Percentiles rank a stretch among this genome's conserved stretches.
Evolutionary conservation across 2,329 filamentous ascomycete genomes (phyloP).

Genomic region (Chaetomium globosum): DNA sequence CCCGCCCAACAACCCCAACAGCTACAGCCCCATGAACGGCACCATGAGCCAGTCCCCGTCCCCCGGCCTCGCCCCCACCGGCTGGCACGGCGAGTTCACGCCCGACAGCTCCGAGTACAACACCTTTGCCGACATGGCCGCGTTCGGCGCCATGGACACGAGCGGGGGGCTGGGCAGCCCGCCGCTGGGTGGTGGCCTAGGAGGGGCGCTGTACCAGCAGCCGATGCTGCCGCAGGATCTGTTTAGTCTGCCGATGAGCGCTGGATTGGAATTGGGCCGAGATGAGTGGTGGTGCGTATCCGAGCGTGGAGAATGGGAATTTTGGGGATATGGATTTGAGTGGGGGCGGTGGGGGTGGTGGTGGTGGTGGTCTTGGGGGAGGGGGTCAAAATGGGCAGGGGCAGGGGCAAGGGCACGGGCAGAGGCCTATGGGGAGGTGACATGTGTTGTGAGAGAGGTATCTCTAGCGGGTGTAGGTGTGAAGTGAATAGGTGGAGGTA

Average conservation of each 20-base stretch:
- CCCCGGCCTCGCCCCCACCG: slow-evolving; percentile 49
- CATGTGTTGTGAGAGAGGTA: neutral
- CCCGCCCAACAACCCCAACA: slow-evolving; percentile 37
- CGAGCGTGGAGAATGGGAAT: slow-evolving; percentile 65
- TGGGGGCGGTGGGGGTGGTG: neutral
- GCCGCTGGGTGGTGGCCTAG: slow-evolving; percentile 30
- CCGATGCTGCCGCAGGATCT: slow-evolving; percentile 90
- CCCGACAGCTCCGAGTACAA: slow-evolving; percentile 43
- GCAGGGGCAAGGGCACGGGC: neutral
- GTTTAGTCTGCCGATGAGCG: slow-evolving; percentile 94
- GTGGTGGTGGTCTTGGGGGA: neutral
- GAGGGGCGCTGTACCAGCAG: slow-evolving; percentile 65
- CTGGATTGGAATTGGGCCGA: slow-evolving; percentile 84
- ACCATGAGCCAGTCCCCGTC: slow-evolving; percentile 48
- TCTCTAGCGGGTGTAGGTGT: neutral
- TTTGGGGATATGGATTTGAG: slow-evolving; percentile 41
- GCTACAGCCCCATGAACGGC: slow-evolving; percentile 44
- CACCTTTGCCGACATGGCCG: slow-evolving; percentile 48
- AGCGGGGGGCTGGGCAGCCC: slow-evolving; percentile 44
- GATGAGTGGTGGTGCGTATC: slow-evolving; percentile 67
- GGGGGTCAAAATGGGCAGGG: neutral
- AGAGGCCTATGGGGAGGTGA: neutral
- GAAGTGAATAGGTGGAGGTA: neutral
- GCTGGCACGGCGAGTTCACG: slow-evolving; percentile 54
- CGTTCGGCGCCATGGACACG: slow-evolving; percentile 42